Conservation (phyloP, 2,329 filamentous ascomycete genomes). For the Lecanicillium sp. region DNA sequence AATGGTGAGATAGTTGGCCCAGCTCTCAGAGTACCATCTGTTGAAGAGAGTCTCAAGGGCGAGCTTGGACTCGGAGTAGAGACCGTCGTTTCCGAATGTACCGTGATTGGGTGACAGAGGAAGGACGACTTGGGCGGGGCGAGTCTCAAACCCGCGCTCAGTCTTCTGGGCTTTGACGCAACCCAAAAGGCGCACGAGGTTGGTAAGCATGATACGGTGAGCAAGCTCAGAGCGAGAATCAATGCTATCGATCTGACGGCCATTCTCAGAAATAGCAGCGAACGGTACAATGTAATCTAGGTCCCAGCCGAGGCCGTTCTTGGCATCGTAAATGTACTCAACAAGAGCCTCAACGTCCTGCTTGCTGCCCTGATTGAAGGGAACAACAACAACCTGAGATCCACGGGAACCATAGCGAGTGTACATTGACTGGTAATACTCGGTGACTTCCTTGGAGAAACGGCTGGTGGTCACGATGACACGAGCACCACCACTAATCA, state of each 20-base stretch:
- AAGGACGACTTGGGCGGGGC: constrained; percentile 91
- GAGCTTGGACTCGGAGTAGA: constrained; percentile 98
- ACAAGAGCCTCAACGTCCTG: constrained; percentile 92
- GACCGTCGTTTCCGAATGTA: constrained; percentile 93
- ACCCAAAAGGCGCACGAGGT: constrained; percentile 84
- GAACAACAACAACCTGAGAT: constrained; percentile 94
- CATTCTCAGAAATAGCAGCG: constrained; percentile 94
- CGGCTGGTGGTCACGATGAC: constrained; percentile 94
- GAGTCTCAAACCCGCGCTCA: constrained; percentile 81
- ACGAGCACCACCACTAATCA: constrained; percentile 94
- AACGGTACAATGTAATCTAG: constrained; percentile 94
- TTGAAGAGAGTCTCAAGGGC: constrained; percentile 97
- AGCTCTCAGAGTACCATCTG: constrained; percentile 95
- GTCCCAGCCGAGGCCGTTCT: constrained; percentile 97
- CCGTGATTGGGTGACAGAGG: constrained; percentile 97
- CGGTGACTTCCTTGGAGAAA: constrained; percentile 93
- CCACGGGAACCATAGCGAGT: constrained; percentile 86
- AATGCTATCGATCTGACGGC: constrained; percentile 91
- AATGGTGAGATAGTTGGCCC: constrained; percentile 95
- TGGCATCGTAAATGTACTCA: constrained; percentile 92
- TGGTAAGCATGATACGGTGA: constrained; percentile 98
- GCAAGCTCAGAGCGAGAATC: constrained; percentile 97
- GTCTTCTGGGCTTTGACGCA: constrained; percentile 87
- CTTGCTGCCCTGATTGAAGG: constrained; percentile 98
- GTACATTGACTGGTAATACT: constrained; percentile 99